Evolutionary conservation across 805 yeast genomes (phyloP).

Genomic region (Teunomyces lycoperdinae): DNA sequence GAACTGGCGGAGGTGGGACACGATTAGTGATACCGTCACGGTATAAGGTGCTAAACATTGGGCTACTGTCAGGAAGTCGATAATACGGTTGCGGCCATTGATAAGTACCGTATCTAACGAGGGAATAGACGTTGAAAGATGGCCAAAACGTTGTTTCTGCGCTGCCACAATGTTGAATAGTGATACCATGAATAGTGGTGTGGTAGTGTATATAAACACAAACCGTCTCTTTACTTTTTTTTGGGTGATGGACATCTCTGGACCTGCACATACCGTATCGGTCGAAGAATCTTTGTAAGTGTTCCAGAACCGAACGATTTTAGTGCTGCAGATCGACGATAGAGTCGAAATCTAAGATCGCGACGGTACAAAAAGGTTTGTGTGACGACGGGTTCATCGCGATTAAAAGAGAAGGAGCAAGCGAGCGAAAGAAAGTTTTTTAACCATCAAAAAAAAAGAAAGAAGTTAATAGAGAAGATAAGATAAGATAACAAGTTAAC

Average conservation of each 20-base stretch:
- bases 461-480: too few relatives aligned
- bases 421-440: too few relatives aligned
- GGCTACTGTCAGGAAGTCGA: slow-evolving; percentile 40
- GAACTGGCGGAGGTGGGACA: slow-evolving; percentile 23
- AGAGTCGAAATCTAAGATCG: too few relatives aligned
- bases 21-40: slow-evolving; percentile 21
- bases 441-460: too few relatives aligned
- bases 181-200: slow-evolving; percentile 23
- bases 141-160: slow-evolving; percentile 23
- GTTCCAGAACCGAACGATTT: too few relatives aligned
- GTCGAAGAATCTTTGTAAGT: too few relatives aligned
- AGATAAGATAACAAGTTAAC: too few relatives aligned
- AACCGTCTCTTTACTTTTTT: not conserved
- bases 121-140: slow-evolving; percentile 26
- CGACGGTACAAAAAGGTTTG: too few relatives aligned
- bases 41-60: slow-evolving; percentile 20
- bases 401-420: too few relatives aligned
- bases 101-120: slow-evolving; percentile 26
- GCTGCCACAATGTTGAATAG: slow-evolving; percentile 25
- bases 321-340: too few relatives aligned
- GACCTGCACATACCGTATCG: too few relatives aligned
- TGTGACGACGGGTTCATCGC: too few relatives aligned
- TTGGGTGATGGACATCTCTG: not conserved
- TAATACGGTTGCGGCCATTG: slow-evolving; percentile 21
- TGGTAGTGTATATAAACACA: not conserved